Percentiles rank a stretch among this genome's conserved stretches.
Evolutionary conservation across 768 basidiomycete species (phyloP).

Genomic region (Coprinopsis sp.): DNA sequence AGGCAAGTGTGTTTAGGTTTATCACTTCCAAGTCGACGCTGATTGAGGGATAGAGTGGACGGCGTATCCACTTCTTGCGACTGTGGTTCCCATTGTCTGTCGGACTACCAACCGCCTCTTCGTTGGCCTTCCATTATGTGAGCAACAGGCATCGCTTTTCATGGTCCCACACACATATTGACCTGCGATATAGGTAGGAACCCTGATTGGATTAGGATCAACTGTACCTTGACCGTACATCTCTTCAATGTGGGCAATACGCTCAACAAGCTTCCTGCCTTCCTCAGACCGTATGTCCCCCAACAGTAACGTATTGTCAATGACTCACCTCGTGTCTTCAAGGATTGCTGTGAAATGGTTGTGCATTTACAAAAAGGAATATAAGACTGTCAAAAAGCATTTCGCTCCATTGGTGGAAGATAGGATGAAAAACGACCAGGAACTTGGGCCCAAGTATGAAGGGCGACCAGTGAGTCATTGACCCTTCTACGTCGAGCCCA

Average conservation of each 20-base stretch:
- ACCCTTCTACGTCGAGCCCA: too few relatives aligned
- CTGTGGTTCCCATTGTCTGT: constrained; percentile 28
- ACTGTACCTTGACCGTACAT: constrained; percentile 29
- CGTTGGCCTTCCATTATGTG: constrained; percentile 41
- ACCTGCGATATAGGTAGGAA: constrained; percentile 30
- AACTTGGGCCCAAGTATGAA: constrained; percentile 9
- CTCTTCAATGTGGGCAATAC: constrained; percentile 25
- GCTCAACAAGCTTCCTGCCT: constrained; percentile 33
- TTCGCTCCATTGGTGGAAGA: constrained; percentile 13
- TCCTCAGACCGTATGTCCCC: constrained; percentile 39
- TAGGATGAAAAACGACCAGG: constrained; percentile 1
- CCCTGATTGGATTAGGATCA: constrained; percentile 33
- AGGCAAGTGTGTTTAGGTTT: constrained; percentile 4
- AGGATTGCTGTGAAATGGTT: constrained; percentile 14
- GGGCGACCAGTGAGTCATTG: constrained; percentile 4
- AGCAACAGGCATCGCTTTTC: constrained; percentile 9
- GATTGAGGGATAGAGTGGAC: constrained; percentile 31
- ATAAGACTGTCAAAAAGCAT: constrained; percentile 6
- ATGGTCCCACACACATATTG: not conserved
- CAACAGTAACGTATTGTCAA: not conserved
- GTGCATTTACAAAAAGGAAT: not conserved
- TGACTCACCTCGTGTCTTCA: not conserved
- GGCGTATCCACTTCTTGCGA: constrained; percentile 20
- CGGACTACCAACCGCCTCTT: constrained; percentile 38
- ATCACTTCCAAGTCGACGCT: not conserved